phyloP scores from a whole-genome alignment of 495 filamentous ascomycete genomes.

The Parathielavia appendiculata region DNA sequence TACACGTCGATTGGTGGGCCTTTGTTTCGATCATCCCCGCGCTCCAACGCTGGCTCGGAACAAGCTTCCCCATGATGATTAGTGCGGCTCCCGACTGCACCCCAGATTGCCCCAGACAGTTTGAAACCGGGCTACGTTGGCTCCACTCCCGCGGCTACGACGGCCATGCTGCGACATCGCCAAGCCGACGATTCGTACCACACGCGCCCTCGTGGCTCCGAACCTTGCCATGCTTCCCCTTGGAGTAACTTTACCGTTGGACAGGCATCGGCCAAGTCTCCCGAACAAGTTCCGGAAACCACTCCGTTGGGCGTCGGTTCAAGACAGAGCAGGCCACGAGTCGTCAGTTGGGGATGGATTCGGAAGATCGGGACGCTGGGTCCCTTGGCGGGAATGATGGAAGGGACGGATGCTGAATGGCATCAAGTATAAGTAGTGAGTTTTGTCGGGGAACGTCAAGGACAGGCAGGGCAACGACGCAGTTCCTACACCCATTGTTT shows the following conservation, averaged over 20 bases:
- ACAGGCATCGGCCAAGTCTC: conserved; percentile 13
- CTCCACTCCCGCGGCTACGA: neutral
- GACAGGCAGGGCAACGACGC: too few relatives aligned
- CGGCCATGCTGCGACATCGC: conserved; percentile 5
- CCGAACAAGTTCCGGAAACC: conserved; percentile 10
- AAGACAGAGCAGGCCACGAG: neutral
- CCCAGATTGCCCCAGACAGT: too few relatives aligned
- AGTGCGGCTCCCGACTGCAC: conserved; percentile 4
- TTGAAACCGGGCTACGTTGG: neutral
- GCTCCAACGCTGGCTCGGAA: conserved; percentile 4
- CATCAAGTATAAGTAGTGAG: neutral
- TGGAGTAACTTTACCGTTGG: conserved; percentile 15
- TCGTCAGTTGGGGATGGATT: neutral
- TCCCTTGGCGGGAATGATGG: neutral
- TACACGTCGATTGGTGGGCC: conserved; percentile 11
- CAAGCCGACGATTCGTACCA: conserved; percentile 7
- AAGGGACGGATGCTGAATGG: neutral
- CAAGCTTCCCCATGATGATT: conserved; percentile 11
- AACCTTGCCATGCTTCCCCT: conserved; percentile 12
- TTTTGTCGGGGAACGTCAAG: too few relatives aligned
- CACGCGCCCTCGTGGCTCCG: neutral
- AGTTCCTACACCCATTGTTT: neutral
- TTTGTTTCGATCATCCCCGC: neutral
- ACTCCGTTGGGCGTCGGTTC: neutral
- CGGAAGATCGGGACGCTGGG: neutral